Evolutionary conservation across 106 monocot genomes (phyloP).

Genomic region (Platanthera zijinensis): DNA sequence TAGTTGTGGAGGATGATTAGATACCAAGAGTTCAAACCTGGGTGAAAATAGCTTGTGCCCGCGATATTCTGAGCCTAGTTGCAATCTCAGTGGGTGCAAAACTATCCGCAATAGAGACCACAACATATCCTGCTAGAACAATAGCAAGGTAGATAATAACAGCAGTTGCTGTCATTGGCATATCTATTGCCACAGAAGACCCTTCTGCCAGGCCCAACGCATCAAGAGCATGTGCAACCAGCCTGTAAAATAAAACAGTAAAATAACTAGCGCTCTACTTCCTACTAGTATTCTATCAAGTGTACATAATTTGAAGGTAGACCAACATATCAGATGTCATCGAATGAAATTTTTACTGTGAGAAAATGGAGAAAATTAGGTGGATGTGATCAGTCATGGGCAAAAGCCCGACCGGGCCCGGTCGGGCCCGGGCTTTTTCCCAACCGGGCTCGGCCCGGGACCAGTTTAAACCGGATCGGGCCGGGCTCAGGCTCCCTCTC

Average conservation of each 20-base stretch:
- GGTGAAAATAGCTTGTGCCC: constrained; percentile 87
- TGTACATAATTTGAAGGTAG: background rate
- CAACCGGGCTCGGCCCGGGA: too few relatives aligned
- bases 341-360: background rate
- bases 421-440: too few relatives aligned
- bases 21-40: constrained; percentile 45
- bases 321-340: background rate
- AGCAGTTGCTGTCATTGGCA: constrained; percentile 87
- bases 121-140: constrained; percentile 81
- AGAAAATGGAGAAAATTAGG: too few relatives aligned
- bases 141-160: constrained; percentile 86
- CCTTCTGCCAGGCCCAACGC: constrained; percentile 58
- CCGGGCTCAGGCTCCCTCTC: too few relatives aligned
- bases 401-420: too few relatives aligned
- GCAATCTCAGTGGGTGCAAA: constrained; percentile 90
- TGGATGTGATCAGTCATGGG: too few relatives aligned
- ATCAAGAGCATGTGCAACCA: constrained; percentile 81
- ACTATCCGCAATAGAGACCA: constrained; percentile 97
- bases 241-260: constrained; percentile 45
- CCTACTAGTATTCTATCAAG: background rate
- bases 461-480: too few relatives aligned
- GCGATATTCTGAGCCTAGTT: constrained; percentile 73
- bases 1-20: background rate
- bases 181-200: constrained; percentile 92
- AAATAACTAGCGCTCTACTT: background rate